These are phyloP conservation scores for Apocynum venetum DNA, from an alignment of 257 asterid species.

Conservation along the genomic window DNA sequence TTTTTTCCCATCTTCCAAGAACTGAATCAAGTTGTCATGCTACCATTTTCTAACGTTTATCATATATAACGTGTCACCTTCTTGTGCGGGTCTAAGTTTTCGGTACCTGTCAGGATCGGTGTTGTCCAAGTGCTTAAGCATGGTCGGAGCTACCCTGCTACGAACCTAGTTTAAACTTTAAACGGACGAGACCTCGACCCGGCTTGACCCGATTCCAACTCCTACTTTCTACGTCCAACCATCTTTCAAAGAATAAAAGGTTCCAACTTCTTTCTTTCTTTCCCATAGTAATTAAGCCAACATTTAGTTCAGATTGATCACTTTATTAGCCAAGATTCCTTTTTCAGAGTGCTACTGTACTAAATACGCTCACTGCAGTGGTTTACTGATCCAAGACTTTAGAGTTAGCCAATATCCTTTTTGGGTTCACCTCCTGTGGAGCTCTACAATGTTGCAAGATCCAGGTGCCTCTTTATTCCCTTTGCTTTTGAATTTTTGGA, in stretches of 20 bases:
- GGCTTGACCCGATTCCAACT: background rate
- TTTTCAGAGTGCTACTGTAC: background rate
- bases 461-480: background rate
- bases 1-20: background rate
- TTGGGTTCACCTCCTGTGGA: background rate
- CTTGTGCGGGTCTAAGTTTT: background rate
- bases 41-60: background rate
- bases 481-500: background rate
- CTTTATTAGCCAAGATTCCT: background rate
- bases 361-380: background rate
- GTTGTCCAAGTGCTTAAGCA: background rate
- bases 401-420: background rate
- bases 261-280: background rate
- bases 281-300: background rate
- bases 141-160: background rate
- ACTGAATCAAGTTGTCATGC: background rate
- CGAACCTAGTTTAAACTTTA: background rate
- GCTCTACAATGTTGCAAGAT: background rate
- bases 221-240: background rate
- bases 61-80: background rate
- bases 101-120: background rate
- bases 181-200: background rate
- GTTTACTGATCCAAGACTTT: background rate
- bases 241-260: background rate
- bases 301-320: slow-evolving; percentile 1